These are phyloP conservation scores for Paspalum notatum DNA, from an alignment of 176 grass and related monocot genomes.

Conservation along the genomic window DNA sequence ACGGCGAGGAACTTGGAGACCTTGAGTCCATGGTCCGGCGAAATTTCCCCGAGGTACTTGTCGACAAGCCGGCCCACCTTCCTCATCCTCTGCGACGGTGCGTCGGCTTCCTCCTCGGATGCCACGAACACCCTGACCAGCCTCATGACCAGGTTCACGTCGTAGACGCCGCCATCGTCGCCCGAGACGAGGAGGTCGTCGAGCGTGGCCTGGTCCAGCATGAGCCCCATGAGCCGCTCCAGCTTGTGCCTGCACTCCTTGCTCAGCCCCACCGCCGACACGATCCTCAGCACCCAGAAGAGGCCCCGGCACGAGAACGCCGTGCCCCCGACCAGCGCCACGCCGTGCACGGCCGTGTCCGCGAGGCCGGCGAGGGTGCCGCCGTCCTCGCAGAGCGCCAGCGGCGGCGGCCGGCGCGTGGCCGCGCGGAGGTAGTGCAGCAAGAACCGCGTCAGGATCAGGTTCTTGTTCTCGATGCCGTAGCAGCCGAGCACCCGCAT, in stretches of 20 bases:
- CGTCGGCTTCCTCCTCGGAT: conserved; percentile 49
- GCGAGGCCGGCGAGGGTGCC: conserved; percentile 52
- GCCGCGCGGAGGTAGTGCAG: conserved; percentile 77
- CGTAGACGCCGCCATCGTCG: conserved; percentile 66
- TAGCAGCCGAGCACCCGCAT: conserved; percentile 76
- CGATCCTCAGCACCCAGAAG: conserved; percentile 74
- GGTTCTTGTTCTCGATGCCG: conserved; percentile 85
- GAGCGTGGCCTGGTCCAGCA: conserved; percentile 87
- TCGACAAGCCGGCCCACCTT: conserved; percentile 84
- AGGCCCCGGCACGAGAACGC: conserved; percentile 88
- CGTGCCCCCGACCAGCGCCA: conserved; percentile 59
- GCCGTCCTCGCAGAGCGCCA: conserved; percentile 10
- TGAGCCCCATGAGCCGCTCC: conserved; percentile 75
- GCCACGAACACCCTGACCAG: conserved; percentile 76
- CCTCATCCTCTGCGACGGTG: conserved; percentile 61
- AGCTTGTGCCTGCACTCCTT: conserved; percentile 75
- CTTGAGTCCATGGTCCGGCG: conserved; percentile 78
- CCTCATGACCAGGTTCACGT: conserved; percentile 84
- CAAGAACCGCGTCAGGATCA: conserved; percentile 78
- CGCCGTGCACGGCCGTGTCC: conserved; percentile 89
- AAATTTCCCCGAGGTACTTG: conserved; percentile 95
- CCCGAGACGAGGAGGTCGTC: conserved; percentile 88
- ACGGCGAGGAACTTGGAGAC: conserved; percentile 82
- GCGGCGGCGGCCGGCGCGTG: conserved; percentile 26
- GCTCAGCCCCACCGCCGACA: conserved; percentile 67